A percentile compares a stretch with the other conserved stretches of the same genome.
phyloP scores from a whole-genome alignment of 768 basidiomycete genomes.

The Holtermannia corniformis region DNA sequence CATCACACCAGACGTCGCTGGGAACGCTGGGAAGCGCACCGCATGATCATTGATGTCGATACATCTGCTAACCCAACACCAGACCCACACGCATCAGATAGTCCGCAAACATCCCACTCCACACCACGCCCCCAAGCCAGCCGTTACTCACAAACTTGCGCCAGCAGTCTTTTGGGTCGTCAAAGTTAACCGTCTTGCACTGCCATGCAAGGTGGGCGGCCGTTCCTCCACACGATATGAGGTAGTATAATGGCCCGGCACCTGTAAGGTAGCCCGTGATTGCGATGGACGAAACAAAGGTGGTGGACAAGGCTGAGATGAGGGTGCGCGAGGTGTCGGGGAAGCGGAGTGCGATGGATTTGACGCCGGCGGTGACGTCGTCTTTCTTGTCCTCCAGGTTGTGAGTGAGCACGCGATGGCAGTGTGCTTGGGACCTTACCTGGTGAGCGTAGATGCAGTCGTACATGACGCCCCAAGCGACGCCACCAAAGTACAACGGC shows the following conservation, averaged over 20 bases:
- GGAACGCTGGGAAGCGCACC: too few relatives aligned
- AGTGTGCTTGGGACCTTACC: constrained; percentile 44
- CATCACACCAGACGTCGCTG: too few relatives aligned
- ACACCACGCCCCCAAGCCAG: constrained; percentile 78
- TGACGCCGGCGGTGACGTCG: constrained; percentile 77
- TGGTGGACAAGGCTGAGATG: constrained; percentile 60
- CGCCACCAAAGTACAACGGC: constrained; percentile 80
- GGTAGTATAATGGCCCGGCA: constrained; percentile 67
- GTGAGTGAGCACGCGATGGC: neutral
- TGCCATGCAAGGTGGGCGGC: constrained; percentile 69
- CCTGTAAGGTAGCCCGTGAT: constrained; percentile 71
- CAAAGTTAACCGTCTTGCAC: constrained; percentile 63
- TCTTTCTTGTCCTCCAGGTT: constrained; percentile 77
- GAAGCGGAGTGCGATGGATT: constrained; percentile 88
- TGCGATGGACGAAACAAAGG: constrained; percentile 63
- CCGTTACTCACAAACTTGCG: constrained; percentile 78
- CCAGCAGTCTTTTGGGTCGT: constrained; percentile 74
- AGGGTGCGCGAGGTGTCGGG: constrained; percentile 65
- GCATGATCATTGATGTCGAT: too few relatives aligned
- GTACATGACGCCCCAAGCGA: constrained; percentile 92
- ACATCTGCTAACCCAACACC: too few relatives aligned
- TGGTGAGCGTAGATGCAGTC: constrained; percentile 98
- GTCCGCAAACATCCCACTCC: constrained; percentile 68
- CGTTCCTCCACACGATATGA: constrained; percentile 61
- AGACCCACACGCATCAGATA: constrained; percentile 44